These are phyloP conservation scores for Aspergillus affinis DNA, from an alignment of 495 filamentous ascomycete genomes.

Conservation along the genomic window DNA sequence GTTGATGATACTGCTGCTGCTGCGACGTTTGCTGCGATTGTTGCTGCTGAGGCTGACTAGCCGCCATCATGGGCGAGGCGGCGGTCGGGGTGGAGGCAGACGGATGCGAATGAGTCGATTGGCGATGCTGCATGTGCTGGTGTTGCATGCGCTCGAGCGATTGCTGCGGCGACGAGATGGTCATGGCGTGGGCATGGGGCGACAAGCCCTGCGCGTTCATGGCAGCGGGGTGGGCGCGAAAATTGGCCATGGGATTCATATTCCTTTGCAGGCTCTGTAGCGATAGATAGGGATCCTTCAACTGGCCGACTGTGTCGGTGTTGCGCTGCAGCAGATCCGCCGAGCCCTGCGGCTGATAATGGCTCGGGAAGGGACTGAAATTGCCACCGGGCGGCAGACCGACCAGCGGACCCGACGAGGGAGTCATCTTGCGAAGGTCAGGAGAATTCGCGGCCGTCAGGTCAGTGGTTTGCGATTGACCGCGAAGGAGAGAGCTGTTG, in stretches of 20 bases:
- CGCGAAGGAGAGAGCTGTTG: slow-evolving; percentile 28
- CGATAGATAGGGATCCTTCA: slow-evolving; percentile 26
- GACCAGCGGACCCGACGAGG: slow-evolving; percentile 28
- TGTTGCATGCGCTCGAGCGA: slow-evolving; percentile 37
- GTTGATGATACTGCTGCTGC: slow-evolving; percentile 14
- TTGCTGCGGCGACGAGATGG: slow-evolving; percentile 40
- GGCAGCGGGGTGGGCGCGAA: slow-evolving; percentile 20
- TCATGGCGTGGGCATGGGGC: slow-evolving; percentile 32
- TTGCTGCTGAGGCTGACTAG: slow-evolving; percentile 17
- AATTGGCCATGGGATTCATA: slow-evolving; percentile 38
- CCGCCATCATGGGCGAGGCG: slow-evolving; percentile 25
- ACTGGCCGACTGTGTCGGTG: slow-evolving; percentile 31
- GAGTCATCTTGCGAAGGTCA: slow-evolving; percentile 41
- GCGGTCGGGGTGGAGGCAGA: slow-evolving; percentile 22
- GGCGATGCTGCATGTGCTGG: slow-evolving; percentile 32
- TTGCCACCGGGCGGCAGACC: slow-evolving; percentile 33
- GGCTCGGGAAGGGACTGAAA: slow-evolving; percentile 33
- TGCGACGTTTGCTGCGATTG: slow-evolving; percentile 7
- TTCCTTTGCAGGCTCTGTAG: slow-evolving; percentile 37
- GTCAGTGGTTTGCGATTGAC: slow-evolving; percentile 32
- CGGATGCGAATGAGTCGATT: slow-evolving; percentile 22
- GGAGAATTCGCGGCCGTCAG: slow-evolving; percentile 31
- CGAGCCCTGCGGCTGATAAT: slow-evolving; percentile 36
- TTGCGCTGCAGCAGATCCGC: slow-evolving; percentile 36
- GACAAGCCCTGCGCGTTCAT: slow-evolving; percentile 35